These are phyloP conservation scores for Acanthochlamys bracteata DNA, from an alignment of 106 monocot species.

Conservation along the genomic window DNA sequence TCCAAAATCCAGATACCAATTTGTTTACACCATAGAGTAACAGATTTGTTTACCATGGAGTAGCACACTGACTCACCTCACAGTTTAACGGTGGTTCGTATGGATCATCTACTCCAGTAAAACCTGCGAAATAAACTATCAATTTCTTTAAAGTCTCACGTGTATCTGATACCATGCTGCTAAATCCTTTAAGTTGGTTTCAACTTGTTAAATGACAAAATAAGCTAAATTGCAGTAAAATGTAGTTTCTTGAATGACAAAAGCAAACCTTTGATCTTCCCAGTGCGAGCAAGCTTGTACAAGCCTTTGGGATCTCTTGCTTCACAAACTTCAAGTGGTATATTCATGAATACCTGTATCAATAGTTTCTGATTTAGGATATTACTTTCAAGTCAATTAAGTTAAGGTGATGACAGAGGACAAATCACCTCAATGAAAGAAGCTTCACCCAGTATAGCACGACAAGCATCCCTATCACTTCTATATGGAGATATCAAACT, in stretches of 20 bases:
- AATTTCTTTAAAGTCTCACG: not conserved
- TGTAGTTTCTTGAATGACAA: too few relatives aligned
- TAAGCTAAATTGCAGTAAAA: too few relatives aligned
- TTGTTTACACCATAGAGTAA: not conserved
- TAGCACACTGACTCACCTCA: conserved; percentile 37
- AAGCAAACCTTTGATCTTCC: conserved; percentile 76
- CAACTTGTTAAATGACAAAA: too few relatives aligned
- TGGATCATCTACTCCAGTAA: conserved; percentile 95
- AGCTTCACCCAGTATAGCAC: conserved; percentile 56
- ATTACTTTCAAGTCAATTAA: not conserved
- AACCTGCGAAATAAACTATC: conserved; percentile 35
- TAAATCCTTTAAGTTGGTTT: too few relatives aligned
- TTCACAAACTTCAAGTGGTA: conserved; percentile 80
- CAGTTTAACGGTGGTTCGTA: conserved; percentile 73
- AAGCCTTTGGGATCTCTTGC: conserved; percentile 81
- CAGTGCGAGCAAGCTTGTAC: conserved; percentile 81
- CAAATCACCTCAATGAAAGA: conserved; percentile 68
- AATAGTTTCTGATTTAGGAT: not conserved
- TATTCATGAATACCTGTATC: conserved; percentile 72
- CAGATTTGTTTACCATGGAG: not conserved
- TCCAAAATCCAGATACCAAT: not conserved
- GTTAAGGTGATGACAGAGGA: not conserved
- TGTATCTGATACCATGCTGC: too few relatives aligned
- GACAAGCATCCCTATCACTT: conserved; percentile 75
- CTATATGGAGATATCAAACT: conserved; percentile 95